Evolutionary conservation across 2,329 filamentous ascomycete genomes (phyloP).

Genomic region (Talaromyces sp.): DNA sequence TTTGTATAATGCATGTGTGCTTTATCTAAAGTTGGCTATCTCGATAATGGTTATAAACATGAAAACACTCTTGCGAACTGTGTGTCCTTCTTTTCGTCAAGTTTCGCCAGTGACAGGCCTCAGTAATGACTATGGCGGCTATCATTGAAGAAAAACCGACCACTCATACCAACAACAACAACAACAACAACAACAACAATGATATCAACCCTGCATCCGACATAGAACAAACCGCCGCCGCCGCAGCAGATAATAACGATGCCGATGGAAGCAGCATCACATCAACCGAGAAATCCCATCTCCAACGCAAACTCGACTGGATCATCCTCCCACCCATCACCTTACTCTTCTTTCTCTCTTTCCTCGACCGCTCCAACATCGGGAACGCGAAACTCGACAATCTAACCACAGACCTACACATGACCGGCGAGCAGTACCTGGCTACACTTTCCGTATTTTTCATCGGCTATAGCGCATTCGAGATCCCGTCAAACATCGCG

Average conservation of each 20-base stretch:
- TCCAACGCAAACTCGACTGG: conserved; percentile 43
- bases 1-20: background rate
- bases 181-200: background rate
- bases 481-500: conserved; percentile 27
- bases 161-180: background rate
- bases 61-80: background rate
- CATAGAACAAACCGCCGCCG: background rate
- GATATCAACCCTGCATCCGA: background rate
- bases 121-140: background rate
- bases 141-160: background rate
- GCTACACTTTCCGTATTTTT: conserved; percentile 56
- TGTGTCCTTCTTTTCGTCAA: too few relatives aligned
- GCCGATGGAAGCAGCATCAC: background rate
- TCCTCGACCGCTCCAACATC: conserved; percentile 41
- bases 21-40: background rate
- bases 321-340: conserved; percentile 41
- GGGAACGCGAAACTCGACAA: conserved; percentile 66
- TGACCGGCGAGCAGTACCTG: conserved; percentile 65
- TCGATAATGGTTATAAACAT: background rate
- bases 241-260: background rate
- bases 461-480: conserved; percentile 26
- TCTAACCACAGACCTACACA: conserved; percentile 56
- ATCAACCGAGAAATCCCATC: conserved; percentile 1
- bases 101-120: too few relatives aligned
- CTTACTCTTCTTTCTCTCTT: conserved; percentile 42